These are phyloP conservation scores for Hanseniaspora meyeri DNA, from an alignment of 805 yeast species.

Conservation along the genomic window DNA sequence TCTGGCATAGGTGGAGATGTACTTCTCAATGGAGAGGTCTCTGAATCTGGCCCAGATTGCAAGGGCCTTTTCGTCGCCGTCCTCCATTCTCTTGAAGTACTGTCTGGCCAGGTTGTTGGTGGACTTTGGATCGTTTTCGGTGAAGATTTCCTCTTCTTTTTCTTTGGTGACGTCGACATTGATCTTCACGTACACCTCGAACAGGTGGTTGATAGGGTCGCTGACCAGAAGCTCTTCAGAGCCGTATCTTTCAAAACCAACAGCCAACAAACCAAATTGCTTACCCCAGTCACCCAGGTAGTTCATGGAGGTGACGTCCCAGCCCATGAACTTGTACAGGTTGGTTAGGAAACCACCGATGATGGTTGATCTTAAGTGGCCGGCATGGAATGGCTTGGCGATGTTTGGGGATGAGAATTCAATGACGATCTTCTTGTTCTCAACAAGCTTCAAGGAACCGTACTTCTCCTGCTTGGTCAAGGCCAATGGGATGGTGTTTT, in stretches of 20 bases:
- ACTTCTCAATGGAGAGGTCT: constrained; percentile 76
- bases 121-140: constrained; percentile 29
- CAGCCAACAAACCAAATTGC: constrained; percentile 91
- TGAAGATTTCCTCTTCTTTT: constrained; percentile 33
- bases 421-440: constrained; percentile 46
- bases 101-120: constrained; percentile 78
- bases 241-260: constrained; percentile 83
- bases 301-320: constrained; percentile 85
- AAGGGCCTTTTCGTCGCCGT: constrained; percentile 74
- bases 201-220: constrained; percentile 89
- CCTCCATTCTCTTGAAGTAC: constrained; percentile 83
- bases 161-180: constrained; percentile 59
- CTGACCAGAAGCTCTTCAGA: constrained; percentile 50
- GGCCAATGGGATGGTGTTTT: constrained; percentile 57
- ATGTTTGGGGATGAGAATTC: constrained; percentile 97
- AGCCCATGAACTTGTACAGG: constrained; percentile 80
- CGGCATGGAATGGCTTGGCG: constrained; percentile 99
- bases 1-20: constrained; percentile 79
- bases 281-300: constrained; percentile 99
- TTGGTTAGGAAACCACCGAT: constrained; percentile 92
- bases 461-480: constrained; percentile 46
- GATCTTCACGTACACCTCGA: constrained; percentile 81
- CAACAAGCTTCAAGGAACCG: constrained; percentile 67
- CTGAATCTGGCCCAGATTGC: constrained; percentile 78
- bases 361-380: constrained; percentile 93